Conservation (phyloP, 169 alveolate genomes). For the Eimeria maxima region DNA sequence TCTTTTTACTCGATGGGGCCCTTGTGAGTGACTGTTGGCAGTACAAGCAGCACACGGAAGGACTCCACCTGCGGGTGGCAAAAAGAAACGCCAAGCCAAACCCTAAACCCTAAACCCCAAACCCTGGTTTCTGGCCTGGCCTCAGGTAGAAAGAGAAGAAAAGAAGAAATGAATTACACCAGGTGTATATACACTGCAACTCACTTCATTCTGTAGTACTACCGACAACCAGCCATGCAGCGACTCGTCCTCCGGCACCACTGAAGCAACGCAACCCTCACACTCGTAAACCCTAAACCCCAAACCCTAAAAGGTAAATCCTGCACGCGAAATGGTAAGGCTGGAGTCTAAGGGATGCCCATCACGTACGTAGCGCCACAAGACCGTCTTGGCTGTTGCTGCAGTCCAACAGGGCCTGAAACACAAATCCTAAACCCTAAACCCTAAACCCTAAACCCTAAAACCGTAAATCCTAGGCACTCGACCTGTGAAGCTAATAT, state of each 20-base stretch:
- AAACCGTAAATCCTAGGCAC: not conserved
- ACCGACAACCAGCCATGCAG: constrained; percentile 35
- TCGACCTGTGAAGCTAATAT: not conserved
- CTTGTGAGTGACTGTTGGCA: constrained; percentile 24
- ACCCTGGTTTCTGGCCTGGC: not conserved
- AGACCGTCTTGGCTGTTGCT: constrained; percentile 54
- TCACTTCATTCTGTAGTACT: constrained; percentile 58
- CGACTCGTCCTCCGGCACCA: constrained; percentile 53
- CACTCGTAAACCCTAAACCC: constrained; percentile 3
- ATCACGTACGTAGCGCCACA: constrained; percentile 42
- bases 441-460: constrained; percentile 5
- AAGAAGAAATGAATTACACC: not conserved
- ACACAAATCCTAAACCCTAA: constrained; percentile 29
- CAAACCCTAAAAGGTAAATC: constrained; percentile 25
- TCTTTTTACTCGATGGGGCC: constrained; percentile 11
- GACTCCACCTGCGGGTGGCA: constrained; percentile 11
- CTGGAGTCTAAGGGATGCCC: not conserved
- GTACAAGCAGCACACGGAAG: constrained; percentile 10
- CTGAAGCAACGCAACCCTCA: not conserved
- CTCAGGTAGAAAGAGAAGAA: not conserved
- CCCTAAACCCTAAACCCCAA: constrained; percentile 27
- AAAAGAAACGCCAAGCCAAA: not conserved
- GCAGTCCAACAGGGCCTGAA: constrained; percentile 42
- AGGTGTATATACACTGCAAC: not conserved
- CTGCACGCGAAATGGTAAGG: not conserved